Evolutionary conservation across 73 alveolate species (phyloP), one percentile per base, ranked within the genome.

Genomic region (Paramecium sonneborni): DNA sequence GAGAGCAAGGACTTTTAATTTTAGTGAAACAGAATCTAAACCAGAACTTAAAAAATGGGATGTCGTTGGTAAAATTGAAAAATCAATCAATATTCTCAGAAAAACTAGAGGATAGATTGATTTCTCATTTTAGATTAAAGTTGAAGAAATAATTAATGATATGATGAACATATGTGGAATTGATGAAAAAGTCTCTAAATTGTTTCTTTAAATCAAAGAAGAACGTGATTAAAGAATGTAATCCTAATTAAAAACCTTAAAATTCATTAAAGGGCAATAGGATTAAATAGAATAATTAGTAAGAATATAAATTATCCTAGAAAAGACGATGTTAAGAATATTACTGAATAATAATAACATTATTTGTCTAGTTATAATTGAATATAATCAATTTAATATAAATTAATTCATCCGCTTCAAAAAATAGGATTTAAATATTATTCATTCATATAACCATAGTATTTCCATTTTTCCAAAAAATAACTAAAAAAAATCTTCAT

Each of bases 61-160:
- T 28, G 58, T 62, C 2, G 86, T 35, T 8, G 86, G 57, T 8
- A 72, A 72, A 20, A 72, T 72, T 15, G 86, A 72, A 15, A 38
- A 72, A 72, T 35, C 35, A 6, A 35, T 72, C 58, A 38, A 37
- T 6, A 30, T 72, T n/a, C 57, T 72, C 32, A 30, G 86, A 34
- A 72, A 72, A 72, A 32, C 57, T 12, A 72, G 44, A 37, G 86
- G 86, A 2, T n/a, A 72, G 67, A 72, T 20, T 28, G 86, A 72
- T 72, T 72, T 72, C 34, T 28, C 58, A 35, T 72, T 72, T 21
- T 30, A 72, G 37, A 35, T 37, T 34, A 72, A 37, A 15, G 37
- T 72, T n/a, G 86, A 30, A 72, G 86, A 72, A 28, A 34, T 37
- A 35, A 72, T 72, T 12, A 30, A 72, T 34, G 30, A 72, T 32